Evolutionary conservation across 139 green algal species (phyloP).

Genomic region (Auxenochlorella protothecoides): DNA sequence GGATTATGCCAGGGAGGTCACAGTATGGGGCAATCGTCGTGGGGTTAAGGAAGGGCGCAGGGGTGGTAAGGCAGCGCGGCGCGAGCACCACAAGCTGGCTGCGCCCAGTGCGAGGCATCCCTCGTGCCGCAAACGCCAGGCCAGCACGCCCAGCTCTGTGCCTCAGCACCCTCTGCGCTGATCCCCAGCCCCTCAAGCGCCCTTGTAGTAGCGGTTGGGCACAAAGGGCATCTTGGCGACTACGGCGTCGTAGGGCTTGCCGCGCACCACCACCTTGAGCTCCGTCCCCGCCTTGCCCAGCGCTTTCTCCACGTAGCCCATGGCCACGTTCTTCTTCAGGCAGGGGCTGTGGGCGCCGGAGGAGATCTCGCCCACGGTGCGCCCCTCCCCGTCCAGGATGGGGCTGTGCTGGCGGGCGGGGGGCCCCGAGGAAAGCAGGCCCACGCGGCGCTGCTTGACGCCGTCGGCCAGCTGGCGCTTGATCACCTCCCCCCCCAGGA

Average conservation of each 20-base stretch:
- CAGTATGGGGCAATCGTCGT: neutral
- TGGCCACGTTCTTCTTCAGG: conserved; percentile 97
- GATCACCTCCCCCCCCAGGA: conserved; percentile 88
- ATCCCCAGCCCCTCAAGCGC: neutral
- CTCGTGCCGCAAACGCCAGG: no score
- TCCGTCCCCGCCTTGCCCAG: conserved; percentile 85
- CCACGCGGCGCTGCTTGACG: conserved; percentile 74
- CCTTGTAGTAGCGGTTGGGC: conserved; percentile 70
- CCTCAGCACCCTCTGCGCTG: neutral
- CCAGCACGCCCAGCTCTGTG: no score
- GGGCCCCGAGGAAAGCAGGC: conserved; percentile 77
- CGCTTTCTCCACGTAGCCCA: conserved; percentile 94
- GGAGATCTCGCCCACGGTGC: conserved; percentile 74
- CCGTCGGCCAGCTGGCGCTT: conserved; percentile 88
- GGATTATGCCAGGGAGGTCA: no score
- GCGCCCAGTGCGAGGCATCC: no score
- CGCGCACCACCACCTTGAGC: conserved; percentile 89
- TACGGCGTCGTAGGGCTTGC: conserved; percentile 65
- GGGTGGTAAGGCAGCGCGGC: neutral
- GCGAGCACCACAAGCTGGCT: no score
- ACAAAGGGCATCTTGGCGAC: conserved; percentile 99
- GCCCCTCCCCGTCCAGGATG: conserved; percentile 61
- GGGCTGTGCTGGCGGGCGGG: conserved; percentile 64
- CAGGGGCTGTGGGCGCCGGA: conserved; percentile 86
- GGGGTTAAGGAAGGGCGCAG: neutral